Evolutionary conservation across 169 alveolate species (phyloP).

Genomic region (Perkinsus marinus): DNA sequence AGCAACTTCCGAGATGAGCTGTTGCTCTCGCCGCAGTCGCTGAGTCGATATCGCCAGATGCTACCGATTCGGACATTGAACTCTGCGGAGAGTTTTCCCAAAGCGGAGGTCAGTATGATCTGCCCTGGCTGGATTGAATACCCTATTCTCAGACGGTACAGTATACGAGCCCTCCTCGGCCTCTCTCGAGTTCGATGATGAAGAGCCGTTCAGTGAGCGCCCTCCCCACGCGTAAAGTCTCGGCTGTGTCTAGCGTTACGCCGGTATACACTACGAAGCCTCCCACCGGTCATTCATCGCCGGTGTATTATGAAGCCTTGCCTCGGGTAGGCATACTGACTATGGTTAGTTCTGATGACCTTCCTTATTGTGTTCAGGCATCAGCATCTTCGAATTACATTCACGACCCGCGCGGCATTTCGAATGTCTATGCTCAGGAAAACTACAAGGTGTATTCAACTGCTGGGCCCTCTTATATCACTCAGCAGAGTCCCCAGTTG

Average conservation of each 20-base stretch:
- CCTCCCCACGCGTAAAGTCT: background rate
- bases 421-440: too few species aligned
- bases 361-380: background rate
- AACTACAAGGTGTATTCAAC: too few species aligned
- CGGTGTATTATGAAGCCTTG: background rate
- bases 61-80: background rate
- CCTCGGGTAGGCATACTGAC: background rate
- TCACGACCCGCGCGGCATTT: too few species aligned
- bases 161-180: background rate
- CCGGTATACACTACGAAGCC: background rate
- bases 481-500: too few species aligned
- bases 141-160: background rate
- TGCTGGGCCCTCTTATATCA: too few species aligned
- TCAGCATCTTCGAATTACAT: too few species aligned
- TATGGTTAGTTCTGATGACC: background rate
- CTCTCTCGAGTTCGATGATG: background rate
- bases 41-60: background rate
- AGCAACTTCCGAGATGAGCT: background rate
- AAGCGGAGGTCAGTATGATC: background rate
- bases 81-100: background rate
- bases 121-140: background rate
- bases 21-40: background rate
- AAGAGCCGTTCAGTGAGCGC: background rate
- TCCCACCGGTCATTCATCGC: background rate
- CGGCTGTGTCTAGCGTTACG: background rate